Base-by-base conservation (phyloP, 1,284 basidiomycete species). In the Trichosporon inkin region DNA sequence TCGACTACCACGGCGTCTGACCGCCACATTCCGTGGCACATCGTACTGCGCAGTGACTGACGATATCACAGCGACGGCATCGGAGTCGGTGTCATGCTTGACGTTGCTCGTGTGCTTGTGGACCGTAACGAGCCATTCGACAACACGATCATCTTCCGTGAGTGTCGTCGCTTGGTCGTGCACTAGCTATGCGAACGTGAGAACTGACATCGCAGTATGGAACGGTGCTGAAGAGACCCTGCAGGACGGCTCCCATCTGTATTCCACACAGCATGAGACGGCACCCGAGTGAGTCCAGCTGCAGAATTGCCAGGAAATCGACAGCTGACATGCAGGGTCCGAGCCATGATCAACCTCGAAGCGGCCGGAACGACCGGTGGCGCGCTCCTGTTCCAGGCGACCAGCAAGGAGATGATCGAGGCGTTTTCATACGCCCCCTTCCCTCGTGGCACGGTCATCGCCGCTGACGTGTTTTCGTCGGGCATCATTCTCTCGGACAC, bases 161-260 rank as follows among this genome's bases (percentile, higher is more conserved):
- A 76, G 89, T 80, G 14, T 6, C 16, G 8, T 4, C 4, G n/a
- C 6, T 56, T 19, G 16, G 3, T 16, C n/a, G 13, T n/a, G 22
- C 2, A 8, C 28, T 8, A 32, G 28, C 28, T 4, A 19, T 20
- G 40, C 20, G 32, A 16, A 37, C 28, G 14, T 35, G 39, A 37
- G 54, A 51, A 10, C 52, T 49, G 54, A 35, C 10, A 34, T 10
- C 39, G 7, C 64, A 92, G 90, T 98, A 62, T 98, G 96, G 81
- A 98, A 98, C 71, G 86, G 96, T 63, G 96, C 89, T 6, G 94
- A 99, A 72, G 74, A 78, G 59, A 78, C 87, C 0, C 78, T 95
- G n/a, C 93, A 96, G 75, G 94, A 97, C 71, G 94, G 90, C 0
- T 94, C 92, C 0, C 94, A 99, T 76, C 81, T 95, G 4, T 96